Conservation (phyloP, 108 stramenopile genomes). For the Nitzschia inconspicua region DNA sequence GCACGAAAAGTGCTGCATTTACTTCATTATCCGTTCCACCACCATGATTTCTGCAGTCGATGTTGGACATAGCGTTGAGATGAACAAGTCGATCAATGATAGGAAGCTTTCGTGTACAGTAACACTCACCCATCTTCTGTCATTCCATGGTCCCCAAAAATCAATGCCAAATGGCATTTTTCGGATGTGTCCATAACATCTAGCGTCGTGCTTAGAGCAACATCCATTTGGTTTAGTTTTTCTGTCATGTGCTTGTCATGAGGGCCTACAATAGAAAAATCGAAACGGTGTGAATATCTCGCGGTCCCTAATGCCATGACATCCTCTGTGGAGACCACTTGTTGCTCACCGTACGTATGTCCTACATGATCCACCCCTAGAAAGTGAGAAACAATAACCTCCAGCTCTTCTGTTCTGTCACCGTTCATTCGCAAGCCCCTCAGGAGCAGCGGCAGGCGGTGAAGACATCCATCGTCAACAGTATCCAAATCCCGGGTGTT, state of each 20-base stretch:
- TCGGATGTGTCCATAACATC: constrained; percentile 46
- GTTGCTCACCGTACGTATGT: constrained; percentile 94
- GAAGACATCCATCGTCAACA: constrained; percentile 92
- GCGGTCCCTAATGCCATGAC: too few relatives aligned
- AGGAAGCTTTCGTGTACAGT: too few relatives aligned
- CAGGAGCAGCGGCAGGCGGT: constrained; percentile 57
- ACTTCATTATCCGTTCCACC: constrained; percentile 94
- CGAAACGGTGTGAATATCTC: too few relatives aligned
- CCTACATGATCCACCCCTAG: constrained; percentile 97
- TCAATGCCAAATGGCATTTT: constrained; percentile 56
- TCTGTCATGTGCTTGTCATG: constrained; percentile 80
- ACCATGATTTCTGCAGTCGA: constrained; percentile 98
- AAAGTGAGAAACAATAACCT: constrained; percentile 85
- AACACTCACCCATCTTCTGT: constrained; percentile 98
- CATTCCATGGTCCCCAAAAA: constrained; percentile 98
- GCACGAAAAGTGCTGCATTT: constrained; percentile 90
- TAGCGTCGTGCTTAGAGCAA: constrained; percentile 54
- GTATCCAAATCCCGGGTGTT: constrained; percentile 97
- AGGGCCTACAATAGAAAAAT: too few relatives aligned
- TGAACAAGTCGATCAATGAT: too few relatives aligned
- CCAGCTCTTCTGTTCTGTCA: constrained; percentile 36
- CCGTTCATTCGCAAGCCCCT: constrained; percentile 33
- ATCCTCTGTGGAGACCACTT: too few relatives aligned
- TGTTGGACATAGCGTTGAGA: too few relatives aligned
- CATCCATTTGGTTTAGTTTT: constrained; percentile 93